Base-by-base conservation (phyloP, 169 alveolate genomes). In the Babesia divergens region DNA sequence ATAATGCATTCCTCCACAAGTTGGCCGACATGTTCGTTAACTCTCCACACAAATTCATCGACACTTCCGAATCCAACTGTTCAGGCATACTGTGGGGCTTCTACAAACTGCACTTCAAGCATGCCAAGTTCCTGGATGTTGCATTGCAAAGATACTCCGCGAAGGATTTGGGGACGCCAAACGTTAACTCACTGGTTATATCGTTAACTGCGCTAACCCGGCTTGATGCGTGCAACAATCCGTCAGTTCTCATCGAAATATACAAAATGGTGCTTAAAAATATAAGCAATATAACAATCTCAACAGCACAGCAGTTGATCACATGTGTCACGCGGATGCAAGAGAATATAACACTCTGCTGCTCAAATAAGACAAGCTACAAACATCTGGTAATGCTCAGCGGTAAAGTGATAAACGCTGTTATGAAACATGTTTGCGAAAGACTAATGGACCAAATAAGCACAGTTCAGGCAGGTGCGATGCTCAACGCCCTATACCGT, bases 81-180 rank as follows among this genome's bases (percentile, higher is more conserved):
- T 68, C 74, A 0, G 75, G 80, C 22, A 60, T 77, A 0, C 14
- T 77, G 0, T 68, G 68, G 59, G 86, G 86, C 1, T 67, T 77
- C 2, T 69, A 77, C 34, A 77, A 70, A 37, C 62, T 77, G 20
- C 86, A 68, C 46, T 77, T 64, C 67, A 60, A 55, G 47, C 71
- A 77, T 52, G 20, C 56, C 5, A 37, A 37, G 44, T 77, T 77
- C 29, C 70, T 77, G 47, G 55, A 44, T 1, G 31, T 51, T 35
- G 60, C 72, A 9, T 40, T 67, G 4, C 46, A 67, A 59, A 54
- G 86, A 43, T 77, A 77, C 59, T 53, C 67, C 16, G 24, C 58
- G 6, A 65, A 67, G 67, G 65, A 64, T 2, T 20, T 54, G 22
- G 65, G 62, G 18, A 55, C 58, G 40, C 65, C 74, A n/a, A 75